Base-by-base conservation (phyloP, 371 early-diverging fungal genomes). In the Dichotomocladium elegans region DNA sequence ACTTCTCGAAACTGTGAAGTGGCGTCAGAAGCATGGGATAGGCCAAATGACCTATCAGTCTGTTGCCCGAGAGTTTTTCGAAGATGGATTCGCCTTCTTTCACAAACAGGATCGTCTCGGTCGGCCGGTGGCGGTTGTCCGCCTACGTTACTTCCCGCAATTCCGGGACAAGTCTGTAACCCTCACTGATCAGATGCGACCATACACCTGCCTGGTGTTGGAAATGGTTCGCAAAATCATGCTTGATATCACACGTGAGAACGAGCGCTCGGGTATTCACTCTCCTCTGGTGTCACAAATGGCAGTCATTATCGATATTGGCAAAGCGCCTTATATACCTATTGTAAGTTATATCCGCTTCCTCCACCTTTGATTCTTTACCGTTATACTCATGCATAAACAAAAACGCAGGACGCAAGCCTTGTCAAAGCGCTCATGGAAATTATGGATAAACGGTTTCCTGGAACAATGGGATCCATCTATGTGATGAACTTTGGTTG, bases 401-500 rank as follows among this genome's bases (percentile, higher is more conserved):
- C 19, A n/a, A n/a, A n/a, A n/a, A 37, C 37, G 21, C 50, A 70
- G 70, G 74, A 73, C 25, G 60, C 64, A 15, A 57, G 60, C 34
- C 46, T 66, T 21, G 60, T 72, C 11, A 52, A 51, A 24, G 47
- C 51, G 19, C 47, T 72, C 31, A 44, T 59, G n/a, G 48, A 46
- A 0, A 57, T 72, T 9, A 48, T 68, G 30, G 64, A 66, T 37
- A 56, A 59, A n/a, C 47, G 62, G 9, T 72, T 64, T 43, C 69
- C 69, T 0, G 67, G 66, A 0, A 54, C 57, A 26, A 47, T 75
- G 26, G 56, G 58, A 11, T 60, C 65, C 8, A 62, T 75, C 9
- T 60, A 68, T 52, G 64, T 72, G 6, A 49, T 75, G 41, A 75
- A 75, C 21, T 72, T 72, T 41, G 66, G 72, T 2, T 75, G 72